A percentile compares a stretch with the other conserved stretches of the same genome.
phyloP scores from a whole-genome alignment of 2,329 filamentous ascomycete species.

The Fusarium sp. region DNA sequence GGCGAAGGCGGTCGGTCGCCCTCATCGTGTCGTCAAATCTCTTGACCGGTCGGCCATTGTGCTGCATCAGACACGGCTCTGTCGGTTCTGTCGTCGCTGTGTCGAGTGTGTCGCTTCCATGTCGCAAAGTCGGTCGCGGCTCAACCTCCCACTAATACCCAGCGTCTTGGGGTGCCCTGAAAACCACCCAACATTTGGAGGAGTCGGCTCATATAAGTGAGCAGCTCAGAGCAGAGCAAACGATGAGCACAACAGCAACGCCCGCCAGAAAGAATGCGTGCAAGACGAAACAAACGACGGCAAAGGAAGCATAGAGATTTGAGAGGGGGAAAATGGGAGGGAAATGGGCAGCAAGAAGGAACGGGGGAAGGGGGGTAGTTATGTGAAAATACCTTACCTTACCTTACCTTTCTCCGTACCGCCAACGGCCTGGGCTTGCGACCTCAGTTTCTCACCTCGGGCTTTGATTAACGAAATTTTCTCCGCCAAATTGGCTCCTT shows the following conservation, averaged over 20 bases:
- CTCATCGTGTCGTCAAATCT: conserved; percentile 29
- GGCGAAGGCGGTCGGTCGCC: conserved; percentile 37
- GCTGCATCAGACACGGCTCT: conserved; percentile 10
- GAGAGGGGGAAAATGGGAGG: conserved; percentile 47
- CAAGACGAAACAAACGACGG: conserved; percentile 21
- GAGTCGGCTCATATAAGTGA: conserved; percentile 47
- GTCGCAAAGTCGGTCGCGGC: conserved; percentile 14
- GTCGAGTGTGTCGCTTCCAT: conserved; percentile 8
- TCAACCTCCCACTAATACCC: conserved; percentile 32
- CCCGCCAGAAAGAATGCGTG: conserved; percentile 30
- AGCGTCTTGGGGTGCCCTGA: conserved; percentile 39
- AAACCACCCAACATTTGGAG: conserved; percentile 44
- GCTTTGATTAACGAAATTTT: conserved; percentile 38
- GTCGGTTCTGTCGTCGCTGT: conserved; percentile 19
- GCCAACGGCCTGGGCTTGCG: conserved; percentile 40
- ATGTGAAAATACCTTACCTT: conserved; percentile 54
- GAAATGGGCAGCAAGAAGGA: conserved; percentile 50
- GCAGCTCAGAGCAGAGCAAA: conserved; percentile 30
- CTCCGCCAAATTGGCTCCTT: conserved; percentile 29
- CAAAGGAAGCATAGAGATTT: conserved; percentile 36
- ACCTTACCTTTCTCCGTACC: conserved; percentile 45
- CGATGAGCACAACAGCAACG: conserved; percentile 42
- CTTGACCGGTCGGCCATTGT: conserved; percentile 18
- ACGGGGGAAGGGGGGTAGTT: conserved; percentile 57
- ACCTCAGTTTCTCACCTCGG: conserved; percentile 38